Evolutionary conservation across 2,329 filamentous ascomycete species (phyloP).

Genomic region (Apiospora arundinis): DNA sequence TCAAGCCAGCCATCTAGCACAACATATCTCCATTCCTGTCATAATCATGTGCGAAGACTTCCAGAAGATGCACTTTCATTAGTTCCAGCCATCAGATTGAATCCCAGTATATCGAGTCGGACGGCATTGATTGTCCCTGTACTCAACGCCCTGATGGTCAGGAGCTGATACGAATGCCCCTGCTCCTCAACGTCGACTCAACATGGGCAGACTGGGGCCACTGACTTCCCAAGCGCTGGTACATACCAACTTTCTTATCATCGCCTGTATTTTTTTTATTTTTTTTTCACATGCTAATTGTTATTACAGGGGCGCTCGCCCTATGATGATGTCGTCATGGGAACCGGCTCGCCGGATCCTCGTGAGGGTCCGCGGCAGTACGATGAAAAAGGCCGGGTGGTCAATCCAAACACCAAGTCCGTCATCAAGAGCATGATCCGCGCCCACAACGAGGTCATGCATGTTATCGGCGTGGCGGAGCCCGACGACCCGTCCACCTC

Average conservation of each 20-base stretch:
- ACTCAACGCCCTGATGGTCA: neutral
- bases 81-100: neutral
- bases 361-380: conserved; percentile 55
- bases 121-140: neutral
- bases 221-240: conserved; percentile 64
- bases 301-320: conserved; percentile 60
- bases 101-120: neutral
- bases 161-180: neutral
- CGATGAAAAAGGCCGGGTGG: conserved; percentile 61
- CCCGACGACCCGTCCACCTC: conserved; percentile 55
- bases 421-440: conserved; percentile 64
- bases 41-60: neutral
- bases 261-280: neutral
- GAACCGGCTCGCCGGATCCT: conserved; percentile 51
- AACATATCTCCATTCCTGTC: neutral
- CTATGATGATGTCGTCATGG: conserved; percentile 62
- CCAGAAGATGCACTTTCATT: neutral
- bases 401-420: conserved; percentile 60
- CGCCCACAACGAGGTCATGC: conserved; percentile 69
- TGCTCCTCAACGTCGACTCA: conserved; percentile 27
- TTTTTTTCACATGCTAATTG: conserved; percentile 21
- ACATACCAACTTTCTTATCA: conserved; percentile 23
- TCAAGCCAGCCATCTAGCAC: neutral
- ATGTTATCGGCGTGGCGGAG: conserved; percentile 67
- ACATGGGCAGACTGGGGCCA: conserved; percentile 62